These are phyloP conservation scores for Lactarius deliciosus DNA, from an alignment of 768 basidiomycete species.

Conservation along the genomic window DNA sequence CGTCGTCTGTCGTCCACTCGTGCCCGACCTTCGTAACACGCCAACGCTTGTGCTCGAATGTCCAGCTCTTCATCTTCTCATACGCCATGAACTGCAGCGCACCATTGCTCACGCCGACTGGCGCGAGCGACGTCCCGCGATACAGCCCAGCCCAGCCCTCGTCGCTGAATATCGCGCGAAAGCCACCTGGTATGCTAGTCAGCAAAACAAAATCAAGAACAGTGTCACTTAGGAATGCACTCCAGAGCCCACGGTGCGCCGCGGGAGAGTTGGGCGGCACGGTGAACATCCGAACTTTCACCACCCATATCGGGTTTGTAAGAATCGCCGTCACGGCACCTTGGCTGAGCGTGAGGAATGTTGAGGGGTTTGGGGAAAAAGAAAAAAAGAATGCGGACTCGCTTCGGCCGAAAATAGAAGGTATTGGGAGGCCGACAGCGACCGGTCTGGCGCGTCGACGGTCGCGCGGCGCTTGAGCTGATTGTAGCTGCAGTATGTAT, in stretches of 20 bases:
- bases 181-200: constrained; percentile 53
- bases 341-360: constrained; percentile 36
- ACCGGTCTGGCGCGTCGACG: background rate
- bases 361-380: no score
- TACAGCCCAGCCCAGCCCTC: constrained; percentile 86
- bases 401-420: background rate
- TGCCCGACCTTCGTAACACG: constrained; percentile 59
- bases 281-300: constrained; percentile 96
- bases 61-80: constrained; percentile 89
- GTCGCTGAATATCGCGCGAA: constrained; percentile 61
- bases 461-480: background rate
- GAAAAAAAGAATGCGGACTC: no score
- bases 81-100: constrained; percentile 95
- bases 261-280: no score
- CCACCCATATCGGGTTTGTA: constrained; percentile 98
- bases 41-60: constrained; percentile 73
- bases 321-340: constrained; percentile 93
- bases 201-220: background rate
- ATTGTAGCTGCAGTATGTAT: background rate
- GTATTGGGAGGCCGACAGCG: background rate
- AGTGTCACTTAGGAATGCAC: no score
- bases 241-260: no score
- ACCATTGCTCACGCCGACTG: constrained; percentile 92
- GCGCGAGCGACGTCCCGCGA: constrained; percentile 81
- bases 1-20: constrained; percentile 70